Percentiles rank a stretch among this genome's conserved stretches.
Conservation (phyloP, 1,139 yeast species). For the Protomyces lactucae-debilis region DNA sequence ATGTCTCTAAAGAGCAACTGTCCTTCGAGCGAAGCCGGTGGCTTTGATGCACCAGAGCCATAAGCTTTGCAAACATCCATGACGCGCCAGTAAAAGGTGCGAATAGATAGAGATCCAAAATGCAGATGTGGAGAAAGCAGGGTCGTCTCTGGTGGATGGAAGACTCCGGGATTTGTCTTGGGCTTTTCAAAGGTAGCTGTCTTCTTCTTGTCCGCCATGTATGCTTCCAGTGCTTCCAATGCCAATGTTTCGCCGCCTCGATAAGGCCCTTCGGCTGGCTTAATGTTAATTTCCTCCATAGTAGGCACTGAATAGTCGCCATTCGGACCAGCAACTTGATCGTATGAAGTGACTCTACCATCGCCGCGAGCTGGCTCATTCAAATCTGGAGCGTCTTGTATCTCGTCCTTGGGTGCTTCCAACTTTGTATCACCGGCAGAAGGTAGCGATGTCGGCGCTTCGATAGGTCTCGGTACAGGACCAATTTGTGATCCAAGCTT, state of each 20-base stretch:
- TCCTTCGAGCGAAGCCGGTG: conserved; percentile 20
- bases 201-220: conserved; percentile 18
- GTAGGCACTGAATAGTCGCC: conserved; percentile 19
- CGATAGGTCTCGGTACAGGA: conserved; percentile 7
- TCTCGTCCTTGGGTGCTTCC: background rate
- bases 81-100: conserved; percentile 22
- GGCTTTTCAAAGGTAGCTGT: conserved; percentile 26
- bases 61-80: conserved; percentile 16
- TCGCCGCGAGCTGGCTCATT: conserved; percentile 8
- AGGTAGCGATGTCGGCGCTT: conserved; percentile 10
- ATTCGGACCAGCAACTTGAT: conserved; percentile 20
- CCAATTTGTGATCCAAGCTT: conserved; percentile 19
- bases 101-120: conserved; percentile 21
- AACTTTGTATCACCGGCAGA: conserved; percentile 12
- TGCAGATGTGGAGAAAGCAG: conserved; percentile 24
- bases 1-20: conserved; percentile 25
- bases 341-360: conserved; percentile 13
- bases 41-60: conserved; percentile 14
- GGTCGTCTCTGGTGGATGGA: conserved; percentile 24
- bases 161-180: conserved; percentile 23
- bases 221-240: background rate
- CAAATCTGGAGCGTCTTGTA: conserved; percentile 10
- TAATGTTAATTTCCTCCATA: conserved; percentile 22
- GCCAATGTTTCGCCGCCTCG: conserved; percentile 21
- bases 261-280: conserved; percentile 17